These are phyloP conservation scores for Lagenaria siceraria DNA, from an alignment of 306 rosid genomes.

Conservation along the genomic window DNA sequence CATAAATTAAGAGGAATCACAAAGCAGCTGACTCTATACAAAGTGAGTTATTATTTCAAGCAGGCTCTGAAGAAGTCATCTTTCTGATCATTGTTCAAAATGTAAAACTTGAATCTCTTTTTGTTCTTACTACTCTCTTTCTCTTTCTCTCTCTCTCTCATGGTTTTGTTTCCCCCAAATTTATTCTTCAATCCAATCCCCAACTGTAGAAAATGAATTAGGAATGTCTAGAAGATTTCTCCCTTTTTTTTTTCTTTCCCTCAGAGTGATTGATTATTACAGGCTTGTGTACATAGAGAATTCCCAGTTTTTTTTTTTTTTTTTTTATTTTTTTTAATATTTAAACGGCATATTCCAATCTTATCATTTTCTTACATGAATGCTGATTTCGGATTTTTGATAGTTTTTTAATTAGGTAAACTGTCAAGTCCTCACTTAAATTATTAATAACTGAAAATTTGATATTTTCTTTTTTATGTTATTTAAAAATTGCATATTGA, in stretches of 20 bases:
- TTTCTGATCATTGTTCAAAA: not conserved
- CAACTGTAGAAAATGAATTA: conserved; percentile 45
- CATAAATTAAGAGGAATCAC: conserved; percentile 19
- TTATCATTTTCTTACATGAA: not conserved
- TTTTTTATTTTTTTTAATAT: no score
- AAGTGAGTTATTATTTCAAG: not conserved
- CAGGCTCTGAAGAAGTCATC: not conserved
- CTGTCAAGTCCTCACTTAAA: not conserved
- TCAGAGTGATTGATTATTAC: conserved; percentile 3
- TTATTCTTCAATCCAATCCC: conserved; percentile 20
- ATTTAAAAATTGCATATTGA: no score
- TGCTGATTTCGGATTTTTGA: not conserved
- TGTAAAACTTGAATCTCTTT: not conserved
- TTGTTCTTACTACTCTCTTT: not conserved
- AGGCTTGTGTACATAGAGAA: conserved; percentile 2
- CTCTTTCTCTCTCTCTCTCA: not conserved
- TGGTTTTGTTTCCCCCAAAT: conserved; percentile 14
- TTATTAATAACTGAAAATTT: not conserved
- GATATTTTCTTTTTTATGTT: no score
- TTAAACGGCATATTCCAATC: not conserved
- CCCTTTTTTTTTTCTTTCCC: not conserved
- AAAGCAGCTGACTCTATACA: not conserved
- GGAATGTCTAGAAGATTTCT: conserved; percentile 3
- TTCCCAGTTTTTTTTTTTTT: not conserved
- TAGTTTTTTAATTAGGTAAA: not conserved